phyloP scores from a whole-genome alignment of 129 eudicot genomes.

The Escallonia rubra region DNA sequence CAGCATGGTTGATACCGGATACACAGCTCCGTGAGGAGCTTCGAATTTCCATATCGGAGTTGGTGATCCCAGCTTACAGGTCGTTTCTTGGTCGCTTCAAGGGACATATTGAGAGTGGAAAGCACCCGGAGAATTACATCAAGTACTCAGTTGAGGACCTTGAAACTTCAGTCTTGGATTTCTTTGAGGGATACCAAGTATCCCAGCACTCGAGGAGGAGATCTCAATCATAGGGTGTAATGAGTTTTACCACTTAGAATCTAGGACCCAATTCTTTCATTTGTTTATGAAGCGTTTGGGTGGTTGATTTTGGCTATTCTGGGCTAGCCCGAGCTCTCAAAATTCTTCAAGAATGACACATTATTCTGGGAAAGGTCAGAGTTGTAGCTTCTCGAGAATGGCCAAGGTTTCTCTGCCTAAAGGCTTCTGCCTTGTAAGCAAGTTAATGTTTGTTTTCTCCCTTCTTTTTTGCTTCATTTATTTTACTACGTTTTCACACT shows the following conservation, averaged over 20 bases:
- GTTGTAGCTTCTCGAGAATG: constrained; percentile 9
- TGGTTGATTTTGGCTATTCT: constrained; percentile 27
- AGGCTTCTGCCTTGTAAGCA: constrained; percentile 48
- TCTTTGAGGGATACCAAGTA: constrained; percentile 50
- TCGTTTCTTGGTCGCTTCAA: constrained; percentile 56
- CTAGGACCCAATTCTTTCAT: constrained; percentile 60
- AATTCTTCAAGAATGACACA: constrained; percentile 10
- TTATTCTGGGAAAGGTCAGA: constrained; percentile 5
- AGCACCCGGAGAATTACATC: constrained; percentile 51
- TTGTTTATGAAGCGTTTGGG: constrained; percentile 37
- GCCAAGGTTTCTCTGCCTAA: constrained; percentile 17
- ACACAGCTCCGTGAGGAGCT: constrained; percentile 50
- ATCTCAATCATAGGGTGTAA: constrained; percentile 21
- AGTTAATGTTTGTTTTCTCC: constrained; percentile 11
- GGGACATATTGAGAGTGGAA: constrained; percentile 47
- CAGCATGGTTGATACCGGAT: constrained; percentile 49
- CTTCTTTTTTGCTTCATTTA: constrained; percentile 6
- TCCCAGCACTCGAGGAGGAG: constrained; percentile 37
- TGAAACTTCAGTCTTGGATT: constrained; percentile 47
- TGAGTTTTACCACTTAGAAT: constrained; percentile 20
- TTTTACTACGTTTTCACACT: constrained; percentile 22
- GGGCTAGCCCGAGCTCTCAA: constrained; percentile 16
- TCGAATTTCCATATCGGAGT: constrained; percentile 46
- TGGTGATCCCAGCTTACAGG: constrained; percentile 45
- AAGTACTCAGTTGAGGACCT: constrained; percentile 63